A percentile compares a stretch with the other conserved stretches of the same genome.
These are phyloP conservation scores for Isatis tinctoria DNA, from an alignment of 345 rosid genomes.

Conservation along the genomic window DNA sequence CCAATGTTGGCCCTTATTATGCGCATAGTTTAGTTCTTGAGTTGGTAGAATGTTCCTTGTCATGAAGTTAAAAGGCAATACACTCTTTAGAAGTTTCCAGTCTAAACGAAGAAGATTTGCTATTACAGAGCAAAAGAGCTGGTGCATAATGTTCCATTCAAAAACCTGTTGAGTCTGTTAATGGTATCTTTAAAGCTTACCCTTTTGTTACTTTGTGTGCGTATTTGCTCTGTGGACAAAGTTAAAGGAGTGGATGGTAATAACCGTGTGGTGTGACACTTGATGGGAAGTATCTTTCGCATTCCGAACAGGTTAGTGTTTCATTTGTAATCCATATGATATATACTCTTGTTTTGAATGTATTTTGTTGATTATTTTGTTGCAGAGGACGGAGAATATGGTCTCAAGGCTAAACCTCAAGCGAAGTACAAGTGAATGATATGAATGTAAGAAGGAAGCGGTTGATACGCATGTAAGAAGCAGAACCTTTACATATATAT, in stretches of 20 bases:
- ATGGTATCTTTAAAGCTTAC: background rate
- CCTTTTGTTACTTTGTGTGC: background rate
- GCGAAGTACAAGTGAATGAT: constrained; percentile 24
- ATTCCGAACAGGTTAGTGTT: constrained; percentile 69
- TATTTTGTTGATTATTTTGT: background rate
- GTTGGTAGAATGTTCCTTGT: background rate
- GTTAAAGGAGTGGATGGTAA: constrained; percentile 81
- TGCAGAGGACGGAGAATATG: constrained; percentile 63
- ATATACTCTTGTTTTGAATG: background rate
- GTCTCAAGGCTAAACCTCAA: constrained; percentile 41
- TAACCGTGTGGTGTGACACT: constrained; percentile 75
- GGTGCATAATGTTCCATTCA: background rate
- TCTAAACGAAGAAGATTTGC: too few species aligned
- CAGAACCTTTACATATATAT: background rate
- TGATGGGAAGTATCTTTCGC: constrained; percentile 83
- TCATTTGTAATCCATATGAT: background rate
- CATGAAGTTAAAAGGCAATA: background rate
- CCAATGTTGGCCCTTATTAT: background rate
- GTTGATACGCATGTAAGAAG: constrained; percentile 5
- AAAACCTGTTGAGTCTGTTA: background rate
- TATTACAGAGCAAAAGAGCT: background rate
- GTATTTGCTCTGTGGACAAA: constrained; percentile 75
- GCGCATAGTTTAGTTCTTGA: background rate
- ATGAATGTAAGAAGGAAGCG: background rate
- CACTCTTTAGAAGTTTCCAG: background rate